These are phyloP conservation scores for Xylaria sp. DNA, from an alignment of 2,329 filamentous ascomycete species.

Conservation along the genomic window DNA sequence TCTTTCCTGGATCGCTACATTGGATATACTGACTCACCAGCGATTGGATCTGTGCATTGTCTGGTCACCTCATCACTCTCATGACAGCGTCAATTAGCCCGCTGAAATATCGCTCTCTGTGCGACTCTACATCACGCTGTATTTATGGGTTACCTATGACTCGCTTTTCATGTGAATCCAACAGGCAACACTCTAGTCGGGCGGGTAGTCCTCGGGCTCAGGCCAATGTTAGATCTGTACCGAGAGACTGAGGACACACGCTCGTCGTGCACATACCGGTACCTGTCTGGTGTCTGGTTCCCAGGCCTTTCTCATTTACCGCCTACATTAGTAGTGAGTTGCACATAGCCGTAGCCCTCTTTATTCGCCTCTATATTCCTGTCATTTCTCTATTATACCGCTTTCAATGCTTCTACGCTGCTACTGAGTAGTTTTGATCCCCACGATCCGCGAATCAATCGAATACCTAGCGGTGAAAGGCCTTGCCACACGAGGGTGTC, in stretches of 20 bases:
- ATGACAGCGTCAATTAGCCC: background rate
- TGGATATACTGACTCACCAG: background rate
- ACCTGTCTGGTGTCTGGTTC: conserved; percentile 22
- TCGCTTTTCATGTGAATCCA: conserved; percentile 1
- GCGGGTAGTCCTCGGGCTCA: conserved; percentile 9
- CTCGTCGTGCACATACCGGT: conserved; percentile 4
- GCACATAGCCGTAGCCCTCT: conserved; percentile 8
- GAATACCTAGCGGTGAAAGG: too few species aligned
- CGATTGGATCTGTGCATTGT: conserved; percentile 10
- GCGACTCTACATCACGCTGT: background rate
- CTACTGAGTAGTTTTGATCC: too few species aligned
- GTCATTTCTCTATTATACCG: too few species aligned
- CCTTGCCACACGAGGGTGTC: too few species aligned
- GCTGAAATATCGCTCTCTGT: background rate
- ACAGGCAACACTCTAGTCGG: conserved; percentile 17
- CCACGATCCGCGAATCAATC: too few species aligned
- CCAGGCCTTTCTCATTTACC: conserved; percentile 2
- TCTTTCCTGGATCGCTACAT: background rate
- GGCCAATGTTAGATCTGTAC: conserved; percentile 7
- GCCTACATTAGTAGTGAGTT: too few species aligned
- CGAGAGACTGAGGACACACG: background rate
- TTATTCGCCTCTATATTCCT: too few species aligned
- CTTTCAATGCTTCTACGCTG: too few species aligned
- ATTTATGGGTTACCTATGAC: conserved; percentile 12
- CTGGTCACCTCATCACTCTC: background rate